These are phyloP conservation scores for Boletus insuetus DNA, from an alignment of 768 basidiomycete species.

Conservation along the genomic window DNA sequence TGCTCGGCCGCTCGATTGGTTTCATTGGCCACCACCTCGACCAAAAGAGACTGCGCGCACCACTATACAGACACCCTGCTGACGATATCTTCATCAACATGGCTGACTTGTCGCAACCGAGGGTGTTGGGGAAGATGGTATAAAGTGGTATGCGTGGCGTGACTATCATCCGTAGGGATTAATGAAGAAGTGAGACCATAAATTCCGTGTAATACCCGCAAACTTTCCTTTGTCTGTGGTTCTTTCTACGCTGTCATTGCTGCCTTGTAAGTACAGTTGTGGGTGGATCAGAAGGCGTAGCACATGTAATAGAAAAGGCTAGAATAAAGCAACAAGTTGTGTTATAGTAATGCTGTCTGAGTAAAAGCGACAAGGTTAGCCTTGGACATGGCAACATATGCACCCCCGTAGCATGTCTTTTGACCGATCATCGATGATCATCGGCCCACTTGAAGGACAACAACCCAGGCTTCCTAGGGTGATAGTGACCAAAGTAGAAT, in stretches of 20 bases:
- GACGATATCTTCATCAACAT: slow-evolving; percentile 97
- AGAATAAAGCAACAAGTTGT: background rate
- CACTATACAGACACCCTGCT: slow-evolving; percentile 91
- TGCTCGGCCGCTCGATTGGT: slow-evolving; percentile 95
- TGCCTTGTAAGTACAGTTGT: too few relatives aligned
- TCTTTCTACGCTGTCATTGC: background rate
- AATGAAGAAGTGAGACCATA: slow-evolving; percentile 8
- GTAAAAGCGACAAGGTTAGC: too few relatives aligned
- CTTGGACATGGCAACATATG: too few relatives aligned
- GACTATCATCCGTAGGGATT: background rate
- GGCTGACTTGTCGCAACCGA: slow-evolving; percentile 79
- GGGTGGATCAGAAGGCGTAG: background rate
- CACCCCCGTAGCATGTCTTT: too few relatives aligned
- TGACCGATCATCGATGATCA: too few relatives aligned
- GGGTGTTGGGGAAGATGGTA: slow-evolving; percentile 56
- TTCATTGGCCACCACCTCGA: slow-evolving; percentile 97
- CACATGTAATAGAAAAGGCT: background rate
- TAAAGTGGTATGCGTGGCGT: background rate
- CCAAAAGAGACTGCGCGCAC: slow-evolving; percentile 92
- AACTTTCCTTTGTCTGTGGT: background rate
- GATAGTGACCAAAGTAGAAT: too few relatives aligned
- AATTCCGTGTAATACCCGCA: slow-evolving; percentile 18
- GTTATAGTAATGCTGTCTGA: too few relatives aligned
- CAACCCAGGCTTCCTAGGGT: too few relatives aligned
- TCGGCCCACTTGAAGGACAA: too few relatives aligned